Evolutionary conservation across 2,329 filamentous ascomycete species (phyloP), one percentile per base, ranked within the genome.

Genomic region (Talaromyces sp.): DNA sequence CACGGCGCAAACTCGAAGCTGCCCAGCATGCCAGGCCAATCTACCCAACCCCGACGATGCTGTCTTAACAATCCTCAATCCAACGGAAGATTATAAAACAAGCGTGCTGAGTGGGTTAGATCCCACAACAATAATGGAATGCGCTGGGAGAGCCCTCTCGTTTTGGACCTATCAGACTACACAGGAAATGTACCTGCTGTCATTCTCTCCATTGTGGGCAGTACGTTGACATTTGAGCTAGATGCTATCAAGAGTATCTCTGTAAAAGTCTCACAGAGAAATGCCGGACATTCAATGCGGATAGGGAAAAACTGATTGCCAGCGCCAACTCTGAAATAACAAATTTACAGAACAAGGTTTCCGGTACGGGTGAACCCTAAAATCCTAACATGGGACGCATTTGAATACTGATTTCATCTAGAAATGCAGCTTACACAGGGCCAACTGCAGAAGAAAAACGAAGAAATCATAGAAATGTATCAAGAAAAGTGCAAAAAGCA

Each of bases 71-170:
- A 82, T 86, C 31, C 80, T 97, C 46, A 89, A 88, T 62, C 91
- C 91, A 0, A 87, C 86, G 0, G 93, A 97, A 68, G 91, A 96
- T 65, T 96, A 95, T 80, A 96, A 96, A 74, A 91, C 90, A 0
- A 93, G 88, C 62, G 84, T 96, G 0, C 80, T 97, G 11, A 91
- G 90, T 69, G 93, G 93, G 0, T 77, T 97, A 0, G 90, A 86
- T 62, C 93, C 93, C 0, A 87, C 83, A 35, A 81, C 88, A 31
- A 89, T 97, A 64, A 91, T 96, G 83, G 93, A 96, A 67, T 64
- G 63, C 35, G 63, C 61, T 2, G 63, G 58, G 11, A 57, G 61
- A 56, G 63, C 63, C 13, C 53, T 63, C 17, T 63, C 58, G 19
- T 64, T 96, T 46, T 64, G 63, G 63, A 52, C 61, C 6, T 64